phyloP scores from a whole-genome alignment of 2,329 filamentous ascomycete species.

The Fulvia fulva region DNA sequence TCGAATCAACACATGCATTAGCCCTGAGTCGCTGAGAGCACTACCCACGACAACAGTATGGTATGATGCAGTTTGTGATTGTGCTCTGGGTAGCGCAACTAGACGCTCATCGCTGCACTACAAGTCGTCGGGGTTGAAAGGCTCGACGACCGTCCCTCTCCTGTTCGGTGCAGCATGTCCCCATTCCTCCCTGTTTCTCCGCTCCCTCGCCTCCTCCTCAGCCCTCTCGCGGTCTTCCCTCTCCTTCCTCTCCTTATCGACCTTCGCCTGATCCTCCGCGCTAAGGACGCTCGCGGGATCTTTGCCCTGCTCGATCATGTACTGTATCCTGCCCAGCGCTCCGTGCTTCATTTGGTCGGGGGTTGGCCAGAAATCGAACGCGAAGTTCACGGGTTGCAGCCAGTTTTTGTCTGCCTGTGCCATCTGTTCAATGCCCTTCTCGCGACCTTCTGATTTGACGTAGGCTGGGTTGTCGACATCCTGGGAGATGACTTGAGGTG shows the following conservation, averaged over 20 bases:
- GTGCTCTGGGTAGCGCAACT: background rate
- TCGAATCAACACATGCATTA: background rate
- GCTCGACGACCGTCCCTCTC: slow-evolving; percentile 24
- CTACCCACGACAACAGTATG: background rate
- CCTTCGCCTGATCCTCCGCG: slow-evolving; percentile 40
- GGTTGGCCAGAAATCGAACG: slow-evolving; percentile 73
- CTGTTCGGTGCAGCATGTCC: slow-evolving; percentile 9
- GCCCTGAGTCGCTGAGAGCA: background rate
- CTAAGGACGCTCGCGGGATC: slow-evolving; percentile 51
- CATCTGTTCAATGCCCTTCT: slow-evolving; percentile 26
- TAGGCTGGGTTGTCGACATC: slow-evolving; percentile 16
- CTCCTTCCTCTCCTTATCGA: slow-evolving; percentile 32
- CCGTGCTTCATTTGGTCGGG: slow-evolving; percentile 67
- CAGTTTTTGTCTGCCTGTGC: slow-evolving; percentile 36
- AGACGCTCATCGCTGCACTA: background rate
- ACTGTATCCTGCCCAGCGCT: slow-evolving; percentile 59
- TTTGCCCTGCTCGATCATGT: slow-evolving; percentile 58
- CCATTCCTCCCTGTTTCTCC: slow-evolving; percentile 15
- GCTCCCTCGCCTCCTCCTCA: slow-evolving; percentile 26
- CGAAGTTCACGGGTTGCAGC: slow-evolving; percentile 42
- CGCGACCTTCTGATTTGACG: slow-evolving; percentile 10
- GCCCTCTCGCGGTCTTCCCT: slow-evolving; percentile 40
- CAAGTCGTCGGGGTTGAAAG: slow-evolving; percentile 35
- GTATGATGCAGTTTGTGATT: background rate
- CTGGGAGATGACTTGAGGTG: slow-evolving; percentile 17